Percentiles rank a stretch among this genome's conserved stretches.
These are phyloP conservation scores for Flagelloscypha sp. DNA, from an alignment of 768 basidiomycete genomes.

Conservation along the genomic window DNA sequence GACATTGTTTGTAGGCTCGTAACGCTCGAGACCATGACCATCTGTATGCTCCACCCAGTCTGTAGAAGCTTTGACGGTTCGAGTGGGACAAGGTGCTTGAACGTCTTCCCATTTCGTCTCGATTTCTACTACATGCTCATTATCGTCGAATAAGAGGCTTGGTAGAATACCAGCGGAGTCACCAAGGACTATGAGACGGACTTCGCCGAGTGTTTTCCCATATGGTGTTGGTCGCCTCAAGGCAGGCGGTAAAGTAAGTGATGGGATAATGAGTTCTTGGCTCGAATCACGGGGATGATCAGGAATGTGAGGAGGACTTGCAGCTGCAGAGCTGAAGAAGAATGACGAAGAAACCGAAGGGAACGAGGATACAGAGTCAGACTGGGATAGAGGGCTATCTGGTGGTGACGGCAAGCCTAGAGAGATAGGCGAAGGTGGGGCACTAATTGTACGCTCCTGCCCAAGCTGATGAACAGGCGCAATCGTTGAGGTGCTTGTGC, in stretches of 20 bases:
- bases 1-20: constrained; percentile 57
- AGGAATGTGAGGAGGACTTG: constrained; percentile 49
- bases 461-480: too few relatives aligned
- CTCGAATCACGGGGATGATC: constrained; percentile 31
- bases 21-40: constrained; percentile 55
- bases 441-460: too few relatives aligned
- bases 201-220: constrained; percentile 58
- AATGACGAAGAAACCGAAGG: constrained; percentile 69
- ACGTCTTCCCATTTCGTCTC: constrained; percentile 51
- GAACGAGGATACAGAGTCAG: constrained; percentile 58
- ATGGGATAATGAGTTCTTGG: constrained; percentile 62
- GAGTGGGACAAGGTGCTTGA: constrained; percentile 31
- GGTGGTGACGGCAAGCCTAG: constrained; percentile 49
- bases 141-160: constrained; percentile 48
- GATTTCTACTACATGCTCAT: constrained; percentile 60
- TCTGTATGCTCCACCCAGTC: constrained; percentile 66
- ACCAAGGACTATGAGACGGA: constrained; percentile 49
- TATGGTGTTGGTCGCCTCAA: constrained; percentile 58
- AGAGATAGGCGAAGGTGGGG: constrained; percentile 42
- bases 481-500: too few relatives aligned
- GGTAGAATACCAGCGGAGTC: constrained; percentile 33
- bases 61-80: constrained; percentile 51
- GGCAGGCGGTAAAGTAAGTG: constrained; percentile 51
- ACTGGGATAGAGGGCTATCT: constrained; percentile 42
- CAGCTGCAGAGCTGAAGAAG: constrained; percentile 70